phyloP scores from a whole-genome alignment of 768 basidiomycete genomes.

The Mycena alexandri region DNA sequence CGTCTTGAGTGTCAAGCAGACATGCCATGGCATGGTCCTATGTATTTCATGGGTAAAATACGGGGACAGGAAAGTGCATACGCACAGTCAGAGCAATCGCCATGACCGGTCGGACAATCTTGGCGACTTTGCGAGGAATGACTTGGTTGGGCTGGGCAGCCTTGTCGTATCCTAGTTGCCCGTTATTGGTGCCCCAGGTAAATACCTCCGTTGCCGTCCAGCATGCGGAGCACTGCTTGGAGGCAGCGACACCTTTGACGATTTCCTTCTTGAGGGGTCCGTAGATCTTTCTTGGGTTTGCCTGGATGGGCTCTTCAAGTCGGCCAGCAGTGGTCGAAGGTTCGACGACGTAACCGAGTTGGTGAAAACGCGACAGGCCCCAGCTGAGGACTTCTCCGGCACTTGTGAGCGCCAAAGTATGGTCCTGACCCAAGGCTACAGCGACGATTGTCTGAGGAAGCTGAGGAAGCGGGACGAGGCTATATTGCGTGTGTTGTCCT shows the following conservation, averaged over 20 bases:
- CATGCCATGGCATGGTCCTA: constrained; percentile 89
- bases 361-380: constrained; percentile 91
- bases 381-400: constrained; percentile 89
- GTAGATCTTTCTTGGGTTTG: constrained; percentile 78
- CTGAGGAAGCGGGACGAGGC: constrained; percentile 70
- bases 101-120: constrained; percentile 76
- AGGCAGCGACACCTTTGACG: constrained; percentile 87
- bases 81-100: constrained; percentile 82
- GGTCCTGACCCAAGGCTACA: constrained; percentile 93
- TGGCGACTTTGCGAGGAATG: constrained; percentile 84
- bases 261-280: constrained; percentile 83
- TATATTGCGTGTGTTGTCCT: constrained; percentile 83
- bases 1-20: constrained; percentile 83
- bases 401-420: constrained; percentile 87
- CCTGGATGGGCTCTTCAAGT: constrained; percentile 82
- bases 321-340: constrained; percentile 52
- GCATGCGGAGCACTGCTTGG: constrained; percentile 88
- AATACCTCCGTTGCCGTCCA: constrained; percentile 83
- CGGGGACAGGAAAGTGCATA: constrained; percentile 29
- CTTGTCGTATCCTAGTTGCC: constrained; percentile 92
- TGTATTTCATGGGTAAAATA: not conserved
- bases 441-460: constrained; percentile 68
- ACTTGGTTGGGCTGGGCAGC: constrained; percentile 80
- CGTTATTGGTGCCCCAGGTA: constrained; percentile 95
- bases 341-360: constrained; percentile 90